A percentile compares a stretch with the other conserved stretches of the same genome.
Evolutionary conservation across 352 stramenopile genomes (phyloP).

Genomic region (Globisporangium rhizosaccharum): DNA sequence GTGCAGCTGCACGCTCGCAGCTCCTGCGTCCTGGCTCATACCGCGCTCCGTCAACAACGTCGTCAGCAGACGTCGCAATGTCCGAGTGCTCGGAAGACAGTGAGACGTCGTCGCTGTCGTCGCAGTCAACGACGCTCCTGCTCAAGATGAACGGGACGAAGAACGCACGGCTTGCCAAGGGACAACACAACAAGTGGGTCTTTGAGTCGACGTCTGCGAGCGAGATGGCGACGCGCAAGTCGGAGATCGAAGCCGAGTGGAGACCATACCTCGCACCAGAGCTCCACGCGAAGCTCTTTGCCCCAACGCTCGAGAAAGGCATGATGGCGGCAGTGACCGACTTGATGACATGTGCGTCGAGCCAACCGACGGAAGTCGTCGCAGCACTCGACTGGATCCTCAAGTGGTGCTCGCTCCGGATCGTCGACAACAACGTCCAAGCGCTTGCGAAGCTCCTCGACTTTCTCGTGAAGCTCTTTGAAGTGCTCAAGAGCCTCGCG

Average conservation of each 20-base stretch:
- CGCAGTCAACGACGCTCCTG: slow-evolving; percentile 21
- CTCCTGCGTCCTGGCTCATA: slow-evolving; percentile 32
- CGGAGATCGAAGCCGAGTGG: slow-evolving; percentile 76
- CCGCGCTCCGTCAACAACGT: slow-evolving; percentile 1
- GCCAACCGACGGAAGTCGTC: slow-evolving; percentile 64
- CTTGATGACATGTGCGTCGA: slow-evolving; percentile 55
- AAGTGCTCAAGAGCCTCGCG: slow-evolving; percentile 54
- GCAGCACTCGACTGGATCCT: slow-evolving; percentile 68
- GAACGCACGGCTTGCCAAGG: slow-evolving; percentile 44
- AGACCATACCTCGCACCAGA: slow-evolving; percentile 57
- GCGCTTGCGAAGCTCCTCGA: slow-evolving; percentile 78
- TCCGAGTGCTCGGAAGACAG: slow-evolving; percentile 18
- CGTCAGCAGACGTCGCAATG: slow-evolving; percentile 6
- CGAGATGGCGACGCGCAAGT: slow-evolving; percentile 66
- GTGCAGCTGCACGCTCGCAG: slow-evolving; percentile 21
- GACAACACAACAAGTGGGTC: slow-evolving; percentile 80
- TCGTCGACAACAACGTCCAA: slow-evolving; percentile 88
- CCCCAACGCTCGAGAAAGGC: slow-evolving; percentile 69
- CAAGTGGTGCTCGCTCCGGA: slow-evolving; percentile 81
- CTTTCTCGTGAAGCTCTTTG: slow-evolving; percentile 75
- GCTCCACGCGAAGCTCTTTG: slow-evolving; percentile 78
- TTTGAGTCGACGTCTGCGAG: slow-evolving; percentile 66
- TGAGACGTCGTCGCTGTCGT: slow-evolving; percentile 10
- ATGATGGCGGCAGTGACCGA: slow-evolving; percentile 80
- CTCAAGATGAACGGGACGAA: slow-evolving; percentile 66